These are phyloP conservation scores for Sarcomyxa edulis DNA, from an alignment of 768 basidiomycete genomes.

Conservation along the genomic window DNA sequence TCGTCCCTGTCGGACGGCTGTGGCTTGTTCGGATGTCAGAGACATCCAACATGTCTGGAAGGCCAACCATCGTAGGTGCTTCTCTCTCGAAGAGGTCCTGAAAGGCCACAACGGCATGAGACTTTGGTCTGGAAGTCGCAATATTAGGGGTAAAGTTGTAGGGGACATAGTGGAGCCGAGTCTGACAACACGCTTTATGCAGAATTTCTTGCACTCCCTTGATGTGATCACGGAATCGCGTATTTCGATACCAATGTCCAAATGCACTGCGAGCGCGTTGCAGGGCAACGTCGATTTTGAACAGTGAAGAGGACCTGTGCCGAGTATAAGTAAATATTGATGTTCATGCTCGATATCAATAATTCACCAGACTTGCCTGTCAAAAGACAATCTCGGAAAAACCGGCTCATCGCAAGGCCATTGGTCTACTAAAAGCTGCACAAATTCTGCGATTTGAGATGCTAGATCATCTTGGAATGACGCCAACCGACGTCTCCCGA, in stretches of 20 bases:
- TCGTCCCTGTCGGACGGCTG: too few relatives aligned
- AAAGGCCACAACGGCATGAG: too few relatives aligned
- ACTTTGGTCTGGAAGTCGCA: too few relatives aligned
- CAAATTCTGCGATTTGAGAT: conserved; percentile 7
- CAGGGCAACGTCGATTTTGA: conserved; percentile 5
- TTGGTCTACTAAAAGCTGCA: conserved; percentile 10
- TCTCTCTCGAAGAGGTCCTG: not conserved
- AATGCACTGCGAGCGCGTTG: conserved; percentile 2
- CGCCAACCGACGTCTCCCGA: conserved; percentile 4
- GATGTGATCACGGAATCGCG: conserved; percentile 10
- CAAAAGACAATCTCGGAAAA: too few relatives aligned
- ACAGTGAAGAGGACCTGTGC: conserved; percentile 2
- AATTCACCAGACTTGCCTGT: too few relatives aligned
- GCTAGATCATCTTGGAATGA: conserved; percentile 1
- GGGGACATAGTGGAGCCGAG: not conserved
- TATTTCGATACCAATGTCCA: conserved; percentile 10
- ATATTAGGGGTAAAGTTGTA: not conserved
- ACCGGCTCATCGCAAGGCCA: conserved; percentile 14
- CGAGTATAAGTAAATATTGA: too few relatives aligned
- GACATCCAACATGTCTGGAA: not conserved
- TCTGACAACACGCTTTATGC: not conserved
- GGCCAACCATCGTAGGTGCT: not conserved
- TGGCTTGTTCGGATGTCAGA: too few relatives aligned
- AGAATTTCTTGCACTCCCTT: conserved; percentile 10
- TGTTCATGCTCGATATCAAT: too few relatives aligned